These are phyloP conservation scores for Thelephora aurantiotincta DNA, from an alignment of 768 basidiomycete species.

Conservation along the genomic window DNA sequence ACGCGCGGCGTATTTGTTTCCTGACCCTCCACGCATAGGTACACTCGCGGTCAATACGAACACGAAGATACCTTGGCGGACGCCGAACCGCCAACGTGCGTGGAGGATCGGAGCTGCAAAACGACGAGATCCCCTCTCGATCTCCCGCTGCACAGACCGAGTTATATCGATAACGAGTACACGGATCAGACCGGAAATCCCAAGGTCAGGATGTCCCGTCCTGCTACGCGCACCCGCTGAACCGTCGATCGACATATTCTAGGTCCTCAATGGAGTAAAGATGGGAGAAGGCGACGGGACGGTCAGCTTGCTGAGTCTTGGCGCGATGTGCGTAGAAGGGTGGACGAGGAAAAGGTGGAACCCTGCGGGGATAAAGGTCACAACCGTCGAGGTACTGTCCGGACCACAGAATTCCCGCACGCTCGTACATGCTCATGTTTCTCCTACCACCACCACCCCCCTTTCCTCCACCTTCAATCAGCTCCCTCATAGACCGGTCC, in stretches of 20 bases:
- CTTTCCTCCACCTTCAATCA: slow-evolving; percentile 15
- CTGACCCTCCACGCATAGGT: slow-evolving; percentile 27
- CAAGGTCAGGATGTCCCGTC: slow-evolving; percentile 27
- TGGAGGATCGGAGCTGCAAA: slow-evolving; percentile 30
- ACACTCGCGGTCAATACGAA: slow-evolving; percentile 56
- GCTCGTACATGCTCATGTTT: background rate
- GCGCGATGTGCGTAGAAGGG: slow-evolving; percentile 94
- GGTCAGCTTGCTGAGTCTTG: slow-evolving; percentile 70
- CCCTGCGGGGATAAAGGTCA: slow-evolving; percentile 74
- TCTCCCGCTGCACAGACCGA: slow-evolving; percentile 38
- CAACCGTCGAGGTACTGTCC: slow-evolving; percentile 65
- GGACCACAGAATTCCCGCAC: background rate
- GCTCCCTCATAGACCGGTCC: slow-evolving; percentile 69
- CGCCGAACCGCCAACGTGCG: slow-evolving; percentile 26
- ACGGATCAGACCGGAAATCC: slow-evolving; percentile 48
- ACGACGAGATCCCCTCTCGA: slow-evolving; percentile 34
- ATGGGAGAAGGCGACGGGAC: slow-evolving; percentile 96
- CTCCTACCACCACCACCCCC: background rate
- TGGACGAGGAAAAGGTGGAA: slow-evolving; percentile 89
- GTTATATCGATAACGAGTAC: slow-evolving; percentile 80
- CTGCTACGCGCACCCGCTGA: background rate
- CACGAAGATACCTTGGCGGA: slow-evolving; percentile 45
- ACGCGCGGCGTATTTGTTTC: too few species aligned
- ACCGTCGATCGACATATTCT: background rate
- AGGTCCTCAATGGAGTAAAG: slow-evolving; percentile 76